phyloP scores from a whole-genome alignment of 345 rosid genomes.

The Arabis hirsuta region DNA sequence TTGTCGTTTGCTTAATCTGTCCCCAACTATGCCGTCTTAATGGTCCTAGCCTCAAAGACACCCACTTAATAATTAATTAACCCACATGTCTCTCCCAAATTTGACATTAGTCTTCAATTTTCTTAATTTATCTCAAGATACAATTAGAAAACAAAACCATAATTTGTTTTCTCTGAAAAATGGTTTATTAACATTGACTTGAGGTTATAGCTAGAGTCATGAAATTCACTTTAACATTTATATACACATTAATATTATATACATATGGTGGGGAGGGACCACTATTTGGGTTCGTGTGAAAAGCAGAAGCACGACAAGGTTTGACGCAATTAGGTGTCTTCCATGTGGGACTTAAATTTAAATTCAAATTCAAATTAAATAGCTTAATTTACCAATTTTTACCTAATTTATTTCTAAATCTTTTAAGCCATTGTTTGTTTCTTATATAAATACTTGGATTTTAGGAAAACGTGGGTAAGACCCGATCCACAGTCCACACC shows the following conservation, averaged over 20 bases:
- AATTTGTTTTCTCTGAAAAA: background rate
- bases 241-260: background rate
- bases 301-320: constrained; percentile 36
- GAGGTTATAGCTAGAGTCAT: background rate
- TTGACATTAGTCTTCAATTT: constrained; percentile 22
- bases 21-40: constrained; percentile 38
- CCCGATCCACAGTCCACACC: background rate
- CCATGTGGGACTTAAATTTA: constrained; percentile 41
- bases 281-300: constrained; percentile 33
- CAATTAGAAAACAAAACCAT: background rate
- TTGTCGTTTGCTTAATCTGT: constrained; percentile 43
- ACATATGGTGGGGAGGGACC: constrained; percentile 36
- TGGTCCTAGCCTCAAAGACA: constrained; percentile 34
- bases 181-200: constrained; percentile 3
- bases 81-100: constrained; percentile 34
- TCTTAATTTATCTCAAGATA: constrained; percentile 12
- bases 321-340: constrained; percentile 44
- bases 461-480: constrained; percentile 2
- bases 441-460: background rate
- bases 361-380: constrained; percentile 18
- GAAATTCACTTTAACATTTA: constrained; percentile 5
- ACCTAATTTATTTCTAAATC: background rate
- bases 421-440: no score
- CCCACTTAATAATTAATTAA: constrained; percentile 38
- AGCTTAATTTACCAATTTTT: constrained; percentile 24